Evolutionary conservation across 768 basidiomycete species (phyloP).

Genomic region (Asterophora lycoperdoides): DNA sequence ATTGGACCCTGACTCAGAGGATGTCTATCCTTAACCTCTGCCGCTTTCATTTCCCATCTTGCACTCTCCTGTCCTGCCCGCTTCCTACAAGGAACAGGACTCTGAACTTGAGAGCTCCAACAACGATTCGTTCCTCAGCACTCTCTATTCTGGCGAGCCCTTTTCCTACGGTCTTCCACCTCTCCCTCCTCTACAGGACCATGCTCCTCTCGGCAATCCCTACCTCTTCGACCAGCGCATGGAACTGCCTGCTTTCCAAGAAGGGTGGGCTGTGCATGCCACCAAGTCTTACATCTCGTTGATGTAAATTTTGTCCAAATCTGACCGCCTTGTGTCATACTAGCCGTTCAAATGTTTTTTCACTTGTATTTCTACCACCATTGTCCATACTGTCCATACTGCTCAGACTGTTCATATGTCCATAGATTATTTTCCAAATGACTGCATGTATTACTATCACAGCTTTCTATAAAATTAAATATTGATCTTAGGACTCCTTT

Average conservation of each 20-base stretch:
- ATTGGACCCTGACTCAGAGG: too few species aligned
- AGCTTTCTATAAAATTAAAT: too few species aligned
- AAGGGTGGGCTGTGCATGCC: background rate
- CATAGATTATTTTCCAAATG: too few species aligned
- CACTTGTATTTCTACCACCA: background rate
- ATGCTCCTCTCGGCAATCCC: background rate
- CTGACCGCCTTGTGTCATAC: background rate
- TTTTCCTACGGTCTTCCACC: conserved; percentile 5
- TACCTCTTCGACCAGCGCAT: conserved; percentile 5
- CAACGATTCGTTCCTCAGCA: conserved; percentile 8
- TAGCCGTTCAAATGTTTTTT: background rate
- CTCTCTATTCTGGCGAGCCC: conserved; percentile 12
- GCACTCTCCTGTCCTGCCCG: too few species aligned
- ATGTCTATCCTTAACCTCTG: too few species aligned
- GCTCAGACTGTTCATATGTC: too few species aligned
- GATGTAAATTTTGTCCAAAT: too few species aligned
- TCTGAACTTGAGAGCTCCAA: background rate
- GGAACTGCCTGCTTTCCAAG: conserved; percentile 2
- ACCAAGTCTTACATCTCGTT: conserved; percentile 1
- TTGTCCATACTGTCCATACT: too few species aligned
- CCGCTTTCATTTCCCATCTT: too few species aligned
- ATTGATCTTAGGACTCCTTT: too few species aligned
- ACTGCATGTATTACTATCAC: too few species aligned
- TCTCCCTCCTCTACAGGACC: conserved; percentile 4
- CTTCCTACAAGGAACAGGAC: background rate